Conservation (phyloP, 2,329 filamentous ascomycete species). For the Didymosphaeria variabile region DNA sequence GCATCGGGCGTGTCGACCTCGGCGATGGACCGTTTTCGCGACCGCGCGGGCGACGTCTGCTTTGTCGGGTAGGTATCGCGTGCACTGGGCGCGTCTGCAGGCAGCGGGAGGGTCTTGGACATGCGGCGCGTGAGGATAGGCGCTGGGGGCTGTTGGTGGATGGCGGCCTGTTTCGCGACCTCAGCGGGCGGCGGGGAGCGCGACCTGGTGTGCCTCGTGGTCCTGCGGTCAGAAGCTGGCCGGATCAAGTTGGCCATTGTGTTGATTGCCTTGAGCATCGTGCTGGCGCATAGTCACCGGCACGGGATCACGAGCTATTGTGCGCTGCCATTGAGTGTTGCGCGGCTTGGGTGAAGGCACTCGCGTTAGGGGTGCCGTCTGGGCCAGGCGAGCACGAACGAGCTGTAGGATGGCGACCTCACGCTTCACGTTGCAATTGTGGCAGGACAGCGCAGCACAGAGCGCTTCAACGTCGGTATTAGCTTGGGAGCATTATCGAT, state of each 20-base stretch:
- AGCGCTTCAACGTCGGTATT: not conserved
- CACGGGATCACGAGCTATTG: constrained; percentile 16
- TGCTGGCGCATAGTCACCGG: constrained; percentile 37
- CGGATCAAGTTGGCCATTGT: constrained; percentile 42
- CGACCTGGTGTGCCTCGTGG: constrained; percentile 40
- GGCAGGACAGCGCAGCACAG: not conserved
- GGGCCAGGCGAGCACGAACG: constrained; percentile 14
- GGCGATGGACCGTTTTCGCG: constrained; percentile 43
- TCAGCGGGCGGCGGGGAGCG: constrained; percentile 28
- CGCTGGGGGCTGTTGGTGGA: constrained; percentile 25
- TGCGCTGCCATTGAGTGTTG: constrained; percentile 43
- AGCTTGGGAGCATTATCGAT: constrained; percentile 5
- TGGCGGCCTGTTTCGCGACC: constrained; percentile 34
- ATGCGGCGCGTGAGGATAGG: constrained; percentile 39
- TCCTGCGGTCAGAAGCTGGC: constrained; percentile 44
- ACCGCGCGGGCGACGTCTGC: constrained; percentile 30
- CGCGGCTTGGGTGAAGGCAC: constrained; percentile 34
- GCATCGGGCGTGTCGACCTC: constrained; percentile 37
- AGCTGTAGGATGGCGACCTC: constrained; percentile 1
- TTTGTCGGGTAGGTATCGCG: constrained; percentile 23
- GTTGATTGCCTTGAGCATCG: constrained; percentile 38
- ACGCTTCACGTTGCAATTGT: not conserved
- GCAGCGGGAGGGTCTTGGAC: constrained; percentile 35
- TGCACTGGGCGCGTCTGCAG: constrained; percentile 33
- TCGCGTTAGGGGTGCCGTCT: constrained; percentile 42